Evolutionary conservation across 345 rosid genomes (phyloP), one percentile per base, ranked within the genome.

Genomic region (Populus deltoides): DNA sequence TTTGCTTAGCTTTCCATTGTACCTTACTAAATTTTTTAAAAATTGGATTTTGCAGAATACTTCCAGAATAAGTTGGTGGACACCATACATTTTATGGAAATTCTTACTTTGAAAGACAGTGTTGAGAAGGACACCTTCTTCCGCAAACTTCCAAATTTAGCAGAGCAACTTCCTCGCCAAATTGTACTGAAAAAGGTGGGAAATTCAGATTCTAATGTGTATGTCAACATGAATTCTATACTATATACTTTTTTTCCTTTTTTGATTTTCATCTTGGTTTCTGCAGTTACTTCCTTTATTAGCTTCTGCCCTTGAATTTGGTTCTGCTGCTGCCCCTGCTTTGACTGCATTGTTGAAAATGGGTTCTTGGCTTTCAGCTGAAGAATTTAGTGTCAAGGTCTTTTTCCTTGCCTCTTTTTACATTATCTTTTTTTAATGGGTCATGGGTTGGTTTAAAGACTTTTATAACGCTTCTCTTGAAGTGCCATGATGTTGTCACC

Each of bases 31-130:
- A 51, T 12, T 55, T 71, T 2, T 63, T 36, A 3, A 35, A 25
- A 22, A 43, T 79, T 63, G 51, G 79, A 71, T 41, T 83, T 91
- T 85, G 73, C 93, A 97, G 99, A 92, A 84, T 97, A 97, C 86
- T 94, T 94, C 82, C 98, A 97, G 85, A 97, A 97, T 85, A 97
- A 97, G 87, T 88, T 97, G 94, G 99, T 97, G 86, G 97, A 94
- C 87, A 96, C 99, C 41, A 94, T 97, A 85, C 99, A 94, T 88
- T 97, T 97, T 79, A 94, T 97, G 98, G 98, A 97, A 82, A 94
- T 97, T 82, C 97, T 96, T 57, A 92, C 86, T 78, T 83, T 96
- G 85, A 96, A 96, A 84, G 99, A 96, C 82, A 94, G 99, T 76
- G 87, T 90, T 35, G 98, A 96, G 86, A 96, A 90, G 84, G 99